phyloP scores from a whole-genome alignment of 257 asterid genomes.

The Solanum ahanhuiri region DNA sequence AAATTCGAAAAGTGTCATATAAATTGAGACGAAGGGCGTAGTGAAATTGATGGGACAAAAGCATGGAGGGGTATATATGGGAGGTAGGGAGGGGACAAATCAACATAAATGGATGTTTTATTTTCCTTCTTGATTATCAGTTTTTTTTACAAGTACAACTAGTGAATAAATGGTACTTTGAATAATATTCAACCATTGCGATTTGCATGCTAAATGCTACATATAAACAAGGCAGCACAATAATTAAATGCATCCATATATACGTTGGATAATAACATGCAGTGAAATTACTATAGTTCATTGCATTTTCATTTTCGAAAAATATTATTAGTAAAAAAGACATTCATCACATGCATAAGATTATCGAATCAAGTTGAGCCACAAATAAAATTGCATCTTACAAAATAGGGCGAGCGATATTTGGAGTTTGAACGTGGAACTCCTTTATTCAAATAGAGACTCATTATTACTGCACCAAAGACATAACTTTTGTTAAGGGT shows the following conservation, averaged over 20 bases:
- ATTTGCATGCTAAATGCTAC: not conserved
- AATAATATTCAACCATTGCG: not conserved
- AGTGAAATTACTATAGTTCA: not conserved
- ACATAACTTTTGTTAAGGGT: too few relatives aligned
- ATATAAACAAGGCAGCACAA: not conserved
- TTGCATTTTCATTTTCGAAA: not conserved
- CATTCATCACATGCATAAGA: not conserved
- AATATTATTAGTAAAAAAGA: too few relatives aligned
- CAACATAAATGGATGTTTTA: not conserved
- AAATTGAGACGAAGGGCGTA: rapidly evolving
- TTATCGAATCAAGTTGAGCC: not conserved
- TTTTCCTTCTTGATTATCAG: not conserved
- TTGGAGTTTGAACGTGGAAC: too few relatives aligned
- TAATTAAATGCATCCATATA: not conserved
- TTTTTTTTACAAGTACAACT: not conserved
- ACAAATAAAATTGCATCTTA: not conserved
- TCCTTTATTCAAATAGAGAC: too few relatives aligned
- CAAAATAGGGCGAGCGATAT: not conserved
- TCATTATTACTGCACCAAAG: too few relatives aligned
- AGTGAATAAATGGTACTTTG: not conserved
- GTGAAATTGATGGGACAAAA: not conserved
- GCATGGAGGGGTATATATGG: not conserved
- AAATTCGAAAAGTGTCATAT: too few relatives aligned
- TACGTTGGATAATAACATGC: not conserved
- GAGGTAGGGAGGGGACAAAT: not conserved